These are phyloP conservation scores for Thraustochytrium sp. DNA, from an alignment of 352 stramenopile species.

Conservation along the genomic window DNA sequence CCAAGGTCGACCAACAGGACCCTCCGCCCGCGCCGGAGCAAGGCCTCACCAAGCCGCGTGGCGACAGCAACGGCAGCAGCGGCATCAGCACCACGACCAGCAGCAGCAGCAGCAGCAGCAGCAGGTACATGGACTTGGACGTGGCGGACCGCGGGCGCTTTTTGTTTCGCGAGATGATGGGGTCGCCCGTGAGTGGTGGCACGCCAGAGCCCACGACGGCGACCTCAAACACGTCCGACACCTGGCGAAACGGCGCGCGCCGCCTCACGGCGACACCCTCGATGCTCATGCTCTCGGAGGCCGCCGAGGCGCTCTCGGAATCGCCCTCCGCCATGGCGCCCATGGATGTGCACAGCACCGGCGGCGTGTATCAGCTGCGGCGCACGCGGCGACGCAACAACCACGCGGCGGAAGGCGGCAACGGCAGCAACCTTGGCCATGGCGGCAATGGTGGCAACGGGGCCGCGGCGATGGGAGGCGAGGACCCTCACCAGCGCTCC, in stretches of 20 bases:
- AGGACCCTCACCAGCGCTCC: too few relatives aligned
- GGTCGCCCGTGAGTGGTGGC: neutral
- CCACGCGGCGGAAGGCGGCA: neutral
- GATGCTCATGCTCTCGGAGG: slow-evolving; percentile 40
- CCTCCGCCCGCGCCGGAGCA: too few relatives aligned
- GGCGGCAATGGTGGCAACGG: too few relatives aligned
- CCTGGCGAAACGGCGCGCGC: neutral
- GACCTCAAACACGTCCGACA: neutral
- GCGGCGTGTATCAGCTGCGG: slow-evolving; percentile 35
- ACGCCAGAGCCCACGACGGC: neutral
- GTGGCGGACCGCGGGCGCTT: neutral
- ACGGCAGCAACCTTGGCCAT: too few relatives aligned
- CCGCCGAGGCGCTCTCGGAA: slow-evolving; percentile 2
- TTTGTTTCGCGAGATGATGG: neutral
- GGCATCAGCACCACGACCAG: neutral
- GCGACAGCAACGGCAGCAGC: neutral
- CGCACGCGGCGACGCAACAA: neutral
- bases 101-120: neutral
- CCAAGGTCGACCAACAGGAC: too few relatives aligned
- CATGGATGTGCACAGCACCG: slow-evolving; percentile 28
- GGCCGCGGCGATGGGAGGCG: too few relatives aligned
- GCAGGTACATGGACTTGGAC: neutral
- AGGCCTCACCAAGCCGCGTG: too few relatives aligned
- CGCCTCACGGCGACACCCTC: slow-evolving; percentile 20
- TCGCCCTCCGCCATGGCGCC: neutral